A percentile compares a stretch with the other conserved stretches of the same genome.
Evolutionary conservation across 2,329 filamentous ascomycete species (phyloP).

Genomic region (Fusarium algeriense): DNA sequence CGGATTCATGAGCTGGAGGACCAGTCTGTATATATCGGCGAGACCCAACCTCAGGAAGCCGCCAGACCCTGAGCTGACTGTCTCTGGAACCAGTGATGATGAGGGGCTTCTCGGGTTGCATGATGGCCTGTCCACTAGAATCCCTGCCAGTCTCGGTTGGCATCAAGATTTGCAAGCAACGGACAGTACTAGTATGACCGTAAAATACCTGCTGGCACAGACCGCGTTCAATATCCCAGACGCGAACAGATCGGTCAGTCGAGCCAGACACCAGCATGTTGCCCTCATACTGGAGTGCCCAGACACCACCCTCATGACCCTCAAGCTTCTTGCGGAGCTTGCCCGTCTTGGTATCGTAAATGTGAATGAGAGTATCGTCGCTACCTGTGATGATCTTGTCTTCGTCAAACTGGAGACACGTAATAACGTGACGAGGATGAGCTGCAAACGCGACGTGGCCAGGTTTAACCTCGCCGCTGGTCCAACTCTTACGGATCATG

Average conservation of each 20-base stretch:
- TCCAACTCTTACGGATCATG: conserved; percentile 93
- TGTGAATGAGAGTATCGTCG: conserved; percentile 96
- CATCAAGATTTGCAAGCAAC: conserved; percentile 94
- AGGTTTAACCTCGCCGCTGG: conserved; percentile 84
- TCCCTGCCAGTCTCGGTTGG: conserved; percentile 81
- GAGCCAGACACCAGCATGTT: conserved; percentile 96
- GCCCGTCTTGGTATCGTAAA: conserved; percentile 97
- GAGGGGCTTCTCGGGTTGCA: conserved; percentile 93
- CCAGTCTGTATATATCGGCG: conserved; percentile 83
- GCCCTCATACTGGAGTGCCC: conserved; percentile 96
- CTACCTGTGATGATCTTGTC: conserved; percentile 98
- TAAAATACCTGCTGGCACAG: conserved; percentile 96
- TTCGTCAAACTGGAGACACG: conserved; percentile 95
- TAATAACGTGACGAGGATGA: conserved; percentile 95
- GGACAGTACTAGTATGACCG: conserved; percentile 96
- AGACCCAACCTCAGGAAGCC: conserved; percentile 84
- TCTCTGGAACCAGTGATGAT: conserved; percentile 98
- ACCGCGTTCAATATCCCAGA: conserved; percentile 97
- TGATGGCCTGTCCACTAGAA: conserved; percentile 78
- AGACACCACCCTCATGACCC: conserved; percentile 96
- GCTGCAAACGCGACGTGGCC: conserved; percentile 96
- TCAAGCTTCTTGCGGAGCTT: conserved; percentile 84
- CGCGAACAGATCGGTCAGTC: conserved; percentile 96
- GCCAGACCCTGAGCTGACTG: conserved; percentile 94
- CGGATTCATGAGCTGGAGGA: conserved; percentile 77